phyloP scores from a whole-genome alignment of 2,329 filamentous ascomycete species.

The Cercospora zeina region DNA sequence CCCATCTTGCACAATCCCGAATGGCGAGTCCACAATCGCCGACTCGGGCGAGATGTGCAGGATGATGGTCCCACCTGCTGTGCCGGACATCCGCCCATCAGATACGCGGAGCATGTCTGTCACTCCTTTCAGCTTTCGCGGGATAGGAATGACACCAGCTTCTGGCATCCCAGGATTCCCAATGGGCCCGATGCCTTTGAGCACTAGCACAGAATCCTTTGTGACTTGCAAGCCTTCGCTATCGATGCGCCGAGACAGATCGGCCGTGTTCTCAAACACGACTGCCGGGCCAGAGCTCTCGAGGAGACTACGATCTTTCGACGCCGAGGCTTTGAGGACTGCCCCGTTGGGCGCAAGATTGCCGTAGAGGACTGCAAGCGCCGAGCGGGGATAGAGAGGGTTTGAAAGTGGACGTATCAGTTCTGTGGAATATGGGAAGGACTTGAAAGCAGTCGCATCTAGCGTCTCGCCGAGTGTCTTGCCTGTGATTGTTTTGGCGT shows the following conservation, averaged over 20 bases:
- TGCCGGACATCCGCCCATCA: conserved; percentile 58
- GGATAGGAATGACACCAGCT: conserved; percentile 54
- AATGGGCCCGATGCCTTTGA: conserved; percentile 54
- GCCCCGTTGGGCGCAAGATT: conserved; percentile 54
- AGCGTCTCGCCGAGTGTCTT: conserved; percentile 52
- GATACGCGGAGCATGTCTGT: conserved; percentile 56
- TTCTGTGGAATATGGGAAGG: conserved; percentile 45
- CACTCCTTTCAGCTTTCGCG: conserved; percentile 53
- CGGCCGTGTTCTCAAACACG: conserved; percentile 52
- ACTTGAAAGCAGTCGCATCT: conserved; percentile 46
- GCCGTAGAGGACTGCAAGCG: conserved; percentile 50
- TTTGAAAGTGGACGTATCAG: conserved; percentile 50
- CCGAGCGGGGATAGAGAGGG: conserved; percentile 50
- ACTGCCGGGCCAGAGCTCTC: conserved; percentile 50
- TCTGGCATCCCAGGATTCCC: conserved; percentile 58
- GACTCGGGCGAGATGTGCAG: conserved; percentile 57
- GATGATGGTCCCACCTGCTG: conserved; percentile 57
- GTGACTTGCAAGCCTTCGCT: conserved; percentile 48
- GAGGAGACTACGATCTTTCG: conserved; percentile 50
- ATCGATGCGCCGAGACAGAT: conserved; percentile 51
- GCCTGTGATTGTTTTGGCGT: conserved; percentile 51
- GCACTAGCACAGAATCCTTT: conserved; percentile 49
- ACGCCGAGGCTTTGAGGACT: conserved; percentile 54
- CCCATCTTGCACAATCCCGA: conserved; percentile 52
- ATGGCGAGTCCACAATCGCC: conserved; percentile 49